These are phyloP conservation scores for Eucommia ulmoides DNA, from an alignment of 257 asterid species.

Conservation along the genomic window DNA sequence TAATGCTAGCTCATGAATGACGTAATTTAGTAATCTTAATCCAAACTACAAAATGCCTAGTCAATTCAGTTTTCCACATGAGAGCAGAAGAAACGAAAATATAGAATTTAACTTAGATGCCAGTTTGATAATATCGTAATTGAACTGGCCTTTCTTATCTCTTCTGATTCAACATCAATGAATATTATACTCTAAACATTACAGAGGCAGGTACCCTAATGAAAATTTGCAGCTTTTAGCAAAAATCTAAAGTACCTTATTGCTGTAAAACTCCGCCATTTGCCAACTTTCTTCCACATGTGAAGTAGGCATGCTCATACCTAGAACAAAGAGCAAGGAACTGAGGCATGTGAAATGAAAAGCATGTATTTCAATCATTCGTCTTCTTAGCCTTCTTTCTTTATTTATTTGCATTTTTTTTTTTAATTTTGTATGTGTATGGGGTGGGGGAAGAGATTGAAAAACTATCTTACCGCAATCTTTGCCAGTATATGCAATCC, in stretches of 20 bases:
- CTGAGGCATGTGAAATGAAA: conserved; percentile 4
- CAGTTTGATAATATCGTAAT: no score
- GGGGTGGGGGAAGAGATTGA: neutral
- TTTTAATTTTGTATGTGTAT: no score
- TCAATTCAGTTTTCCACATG: no score
- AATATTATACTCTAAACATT: no score
- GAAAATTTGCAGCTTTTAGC: neutral
- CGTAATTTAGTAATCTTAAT: no score
- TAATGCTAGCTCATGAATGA: no score
- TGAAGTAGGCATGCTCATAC: conserved; percentile 94
- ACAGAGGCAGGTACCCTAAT: neutral
- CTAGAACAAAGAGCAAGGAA: conserved; percentile 18
- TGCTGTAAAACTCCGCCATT: conserved; percentile 91
- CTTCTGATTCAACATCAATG: neutral
- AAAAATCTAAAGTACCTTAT: conserved; percentile 44
- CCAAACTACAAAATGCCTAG: no score
- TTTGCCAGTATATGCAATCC: conserved; percentile 94
- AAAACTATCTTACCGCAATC: conserved; percentile 54
- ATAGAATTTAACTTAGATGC: no score
- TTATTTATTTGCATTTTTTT: no score
- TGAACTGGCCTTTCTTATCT: no score
- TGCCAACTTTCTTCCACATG: conserved; percentile 99
- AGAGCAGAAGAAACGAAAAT: no score
- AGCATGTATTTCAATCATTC: neutral
- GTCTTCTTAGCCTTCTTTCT: no score